Evolutionary conservation across 345 rosid species (phyloP), one percentile per base, ranked within the genome.

Genomic region (Melaleuca quinquenervia): DNA sequence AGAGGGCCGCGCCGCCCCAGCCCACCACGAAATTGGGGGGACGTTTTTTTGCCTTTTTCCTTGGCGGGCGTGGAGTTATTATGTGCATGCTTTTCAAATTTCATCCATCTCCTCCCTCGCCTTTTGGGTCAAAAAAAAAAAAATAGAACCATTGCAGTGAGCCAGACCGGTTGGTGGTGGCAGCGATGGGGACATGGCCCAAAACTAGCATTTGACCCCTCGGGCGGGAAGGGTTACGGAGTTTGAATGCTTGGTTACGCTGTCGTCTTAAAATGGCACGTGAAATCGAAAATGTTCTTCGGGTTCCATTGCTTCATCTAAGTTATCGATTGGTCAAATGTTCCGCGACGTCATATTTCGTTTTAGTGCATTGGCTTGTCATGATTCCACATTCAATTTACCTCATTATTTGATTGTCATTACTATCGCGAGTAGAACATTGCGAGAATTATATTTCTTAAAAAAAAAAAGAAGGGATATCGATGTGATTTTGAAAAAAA

Each of bases 291-390:
- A 15, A 29, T 20, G 16, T 29, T 62, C 3, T 15, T 29, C 11
- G 22, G 26, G 80, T 70, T 36, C 9, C 2, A 0, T 70, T 36
- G 48, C 2, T 20, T 22, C 5, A 48, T 5, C 80, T 1, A 1
- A 70, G 3, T 16, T 36, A 52, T 20, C 7, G 53, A 52, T 52
- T 52, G 53, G 53, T 14, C 6, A 6, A 20, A 52, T 15, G 53
- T 52, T 52, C 18, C 15, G 53, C 20, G 21, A 52, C 53, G 6
- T 20, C 16, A 11, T 36, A 36, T 32, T 18, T 32, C 78, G 18
- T 1, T 36, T 36, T 3, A 0, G 4, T 18, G 48, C 48, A 18
- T 9, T 3, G 0, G 24, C 8, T 5, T 22, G 7, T 70, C 0
- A 7, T 1, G 3, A 36, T 70, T 18, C 9, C 3, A 6, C 32